Evolutionary conservation across 2,329 filamentous ascomycete genomes (phyloP).

Genomic region (Helotiales sp.): DNA sequence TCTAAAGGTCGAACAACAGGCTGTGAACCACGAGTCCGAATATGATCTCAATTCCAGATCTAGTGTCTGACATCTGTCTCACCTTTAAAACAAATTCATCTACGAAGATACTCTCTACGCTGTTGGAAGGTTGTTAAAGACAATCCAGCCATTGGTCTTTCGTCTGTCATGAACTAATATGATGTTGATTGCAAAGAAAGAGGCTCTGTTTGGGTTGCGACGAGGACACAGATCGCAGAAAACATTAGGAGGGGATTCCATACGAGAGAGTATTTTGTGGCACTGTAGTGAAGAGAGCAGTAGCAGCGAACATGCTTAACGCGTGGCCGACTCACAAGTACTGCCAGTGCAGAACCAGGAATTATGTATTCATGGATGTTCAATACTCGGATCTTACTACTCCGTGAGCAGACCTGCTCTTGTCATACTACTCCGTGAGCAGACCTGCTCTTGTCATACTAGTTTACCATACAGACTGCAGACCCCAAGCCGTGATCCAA

Average conservation of each 20-base stretch:
- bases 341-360: constrained; percentile 24
- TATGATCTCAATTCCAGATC: constrained; percentile 46
- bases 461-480: no score
- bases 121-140: constrained; percentile 48
- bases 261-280: constrained; percentile 33
- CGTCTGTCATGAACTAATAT: constrained; percentile 48
- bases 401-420: neutral
- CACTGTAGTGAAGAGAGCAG: constrained; percentile 36
- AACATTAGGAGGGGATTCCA: constrained; percentile 47
- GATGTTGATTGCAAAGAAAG: constrained; percentile 48
- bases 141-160: constrained; percentile 48
- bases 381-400: neutral
- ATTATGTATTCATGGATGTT: neutral
- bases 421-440: no score
- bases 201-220: constrained; percentile 61
- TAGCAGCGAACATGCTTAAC: constrained; percentile 28
- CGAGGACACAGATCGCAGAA: constrained; percentile 57
- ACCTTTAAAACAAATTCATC: constrained; percentile 49
- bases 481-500: no score
- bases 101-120: constrained; percentile 51
- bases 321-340: constrained; percentile 36
- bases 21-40: constrained; percentile 41
- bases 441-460: no score
- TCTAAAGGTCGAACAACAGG: constrained; percentile 36
- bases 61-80: constrained; percentile 48